Evolutionary conservation across 2,329 filamentous ascomycete genomes (phyloP), one percentile per base, ranked within the genome.

Genomic region (Scorias spongiosa): DNA sequence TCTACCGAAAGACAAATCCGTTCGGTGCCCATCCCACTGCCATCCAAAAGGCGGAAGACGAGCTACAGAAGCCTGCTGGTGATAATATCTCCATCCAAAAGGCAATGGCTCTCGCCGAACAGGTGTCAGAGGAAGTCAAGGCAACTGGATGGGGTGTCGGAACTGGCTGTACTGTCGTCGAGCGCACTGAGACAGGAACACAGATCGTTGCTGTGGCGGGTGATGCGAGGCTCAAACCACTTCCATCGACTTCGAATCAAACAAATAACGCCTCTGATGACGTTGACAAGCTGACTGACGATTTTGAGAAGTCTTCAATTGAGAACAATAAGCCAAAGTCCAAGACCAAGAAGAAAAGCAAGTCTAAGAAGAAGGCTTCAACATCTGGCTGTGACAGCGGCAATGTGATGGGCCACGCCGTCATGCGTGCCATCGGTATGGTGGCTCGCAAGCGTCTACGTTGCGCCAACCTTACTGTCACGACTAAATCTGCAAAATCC

Each of bases 1-100:
- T 88, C 41, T 93, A 91, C 65, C 81, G 84, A 50, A 87, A 87
- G 66, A 88, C 82, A 51, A 91, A 91, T 57, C 84, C 84, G 2
- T 83, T 88, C 46, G 85, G 85, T 3, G 84, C 85, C 14, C 85
- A 93, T 57, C 84, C 84, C 48, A 77, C 78, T 55, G 75, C 83
- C 57, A 76, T 89, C 44, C 68, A 74, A 37, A 77, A 81, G 46
- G 78, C 80, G 26, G 80, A 81, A 34, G 74, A 78, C 10, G 79
- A 84, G 47, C 75, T 93, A 42, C 70, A 72, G 45, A 43, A 51
- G 15, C 51, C 56, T 40, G 44, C 44, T 17, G 44, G 45, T 11
- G 51, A 49, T 36, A 56, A 57, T 45, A 64, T 71, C 39, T 74
- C 82, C 49, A 76, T 76, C 1, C 38, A 40, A 5, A 62, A 56